Evolutionary conservation across 305 asterid genomes (phyloP).

Genomic region (Ilex paraguariensis): DNA sequence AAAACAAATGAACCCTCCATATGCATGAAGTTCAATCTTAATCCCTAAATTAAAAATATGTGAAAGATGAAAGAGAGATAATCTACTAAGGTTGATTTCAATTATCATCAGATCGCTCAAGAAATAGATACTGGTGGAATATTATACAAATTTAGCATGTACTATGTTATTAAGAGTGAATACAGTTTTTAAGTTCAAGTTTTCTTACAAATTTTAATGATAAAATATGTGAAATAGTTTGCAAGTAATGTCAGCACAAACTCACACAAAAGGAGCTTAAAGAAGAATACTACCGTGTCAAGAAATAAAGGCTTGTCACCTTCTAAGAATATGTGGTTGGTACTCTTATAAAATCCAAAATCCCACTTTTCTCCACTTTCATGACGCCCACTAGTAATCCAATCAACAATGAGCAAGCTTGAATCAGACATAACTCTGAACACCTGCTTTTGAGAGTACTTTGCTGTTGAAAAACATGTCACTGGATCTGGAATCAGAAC

Average conservation of each 20-base stretch:
- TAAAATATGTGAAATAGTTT: no score
- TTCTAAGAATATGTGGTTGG: constrained; percentile 54
- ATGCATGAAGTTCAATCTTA: background rate
- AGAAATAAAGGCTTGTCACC: constrained; percentile 65
- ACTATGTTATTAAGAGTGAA: no score
- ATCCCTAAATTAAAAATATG: no score
- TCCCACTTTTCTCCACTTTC: constrained; percentile 93
- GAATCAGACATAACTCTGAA: constrained; percentile 58
- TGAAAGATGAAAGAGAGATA: no score
- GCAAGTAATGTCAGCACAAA: background rate
- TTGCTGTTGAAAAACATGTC: constrained; percentile 92
- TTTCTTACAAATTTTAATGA: no score
- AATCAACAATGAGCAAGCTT: constrained; percentile 82
- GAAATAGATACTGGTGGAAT: no score
- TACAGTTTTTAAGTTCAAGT: no score
- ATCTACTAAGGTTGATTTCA: no score
- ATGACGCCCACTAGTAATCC: constrained; percentile 97
- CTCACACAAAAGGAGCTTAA: constrained; percentile 2
- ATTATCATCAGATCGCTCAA: no score
- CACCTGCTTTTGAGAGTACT: constrained; percentile 69
- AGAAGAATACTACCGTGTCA: constrained; percentile 58
- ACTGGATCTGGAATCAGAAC: constrained; percentile 94
- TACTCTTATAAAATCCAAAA: constrained; percentile 71
- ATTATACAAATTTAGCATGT: no score
- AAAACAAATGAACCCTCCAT: background rate